Evolutionary conservation across 208 protist genomes (phyloP), one percentile per base, ranked within the genome.

Genomic region (Crithidia mellificae): DNA sequence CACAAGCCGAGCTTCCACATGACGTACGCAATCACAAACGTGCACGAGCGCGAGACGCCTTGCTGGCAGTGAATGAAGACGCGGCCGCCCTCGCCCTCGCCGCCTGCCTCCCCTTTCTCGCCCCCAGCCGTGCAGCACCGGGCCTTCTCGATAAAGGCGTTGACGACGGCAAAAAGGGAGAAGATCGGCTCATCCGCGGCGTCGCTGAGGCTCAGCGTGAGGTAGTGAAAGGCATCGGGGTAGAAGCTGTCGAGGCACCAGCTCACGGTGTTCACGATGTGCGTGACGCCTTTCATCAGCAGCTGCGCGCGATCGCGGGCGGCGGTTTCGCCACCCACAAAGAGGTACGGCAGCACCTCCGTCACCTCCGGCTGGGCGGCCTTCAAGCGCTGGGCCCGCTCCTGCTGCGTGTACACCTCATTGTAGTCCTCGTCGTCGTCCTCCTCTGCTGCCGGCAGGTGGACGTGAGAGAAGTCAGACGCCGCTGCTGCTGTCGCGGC

Each of bases 11-110:
- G 27, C 56, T 85, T 71, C 91, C 90, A 96, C 93, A 98, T 98
- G 14, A 97, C 56, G 73, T 96, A 97, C 15, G 87, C 84, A 68
- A 98, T 95, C 8, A 96, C 78, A 55, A 96, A 87, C 2, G 91
- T 89, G 72, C 85, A 94, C 9, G 88, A 93, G 25, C 93, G 92
- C 3, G 91, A 97, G 19, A 97, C 93, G 57, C 95, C 95, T 65
- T 98, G 95, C 50, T 98, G 94, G 69, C 96, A 98, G 75, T 98
- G 96, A 36, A 98, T 84, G 47, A 97, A 95, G 22, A 93, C 82
- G 25, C 85, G 89, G 0, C 95, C 95, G 7, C 52, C 38, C 30
- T 59, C n/a, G 39, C 30, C 17, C 22, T 67, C 6, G 36, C 12
- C 9, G 36, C 36, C 12, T 6, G 8, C 17, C 4, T 46, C 17